Base-by-base conservation (phyloP, 2,329 filamentous ascomycete species). In the Aspergillus sclerotialis region DNA sequence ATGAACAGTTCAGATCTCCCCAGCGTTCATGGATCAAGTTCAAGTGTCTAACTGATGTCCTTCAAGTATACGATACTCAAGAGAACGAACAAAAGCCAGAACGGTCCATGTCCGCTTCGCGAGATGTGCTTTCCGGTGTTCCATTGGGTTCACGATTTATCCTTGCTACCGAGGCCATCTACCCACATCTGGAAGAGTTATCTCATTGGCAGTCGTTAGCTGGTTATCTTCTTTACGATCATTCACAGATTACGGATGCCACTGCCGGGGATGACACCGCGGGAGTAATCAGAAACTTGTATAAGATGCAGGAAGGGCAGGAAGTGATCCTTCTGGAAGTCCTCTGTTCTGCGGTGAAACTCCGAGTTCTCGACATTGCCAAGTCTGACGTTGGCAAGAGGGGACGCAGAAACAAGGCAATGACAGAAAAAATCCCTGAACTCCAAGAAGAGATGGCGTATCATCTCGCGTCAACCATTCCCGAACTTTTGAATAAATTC, bases 151-250 rank as follows among this genome's bases (percentile, higher is more conserved):
- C 87, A 0, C 78, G 90, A 32, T 88, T 93, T 49, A 83, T 84
- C 3, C 73, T 94, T 17, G 90, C 90, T 12, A 84, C 88, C 0
- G 84, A 94, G 56, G 84, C 81, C 1, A 72, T 96, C 4, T 94
- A 86, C 50, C 84, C 92, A 43, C 82, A 83, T 48, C 76, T 95
- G 40, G 70, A 78, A 1, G 86, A 92, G 49, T 73, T 95, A 18
- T 77, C 79, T 46, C 80, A 88, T 37, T 98, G 92, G 92, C 85
- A 94, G 53, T 74, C 84, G 4, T 64, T 98, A 37, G 83, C 88
- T 16, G 88, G 88, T 11, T 98, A 95, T 58, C 73, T 98, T 5
- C 70, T 98, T 2, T 94, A 86, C 55, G 92, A 98, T 51, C 89
- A 96, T 59, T 92, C 88, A 0, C 56, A 77, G 58, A 67, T 79